A percentile compares a stretch with the other conserved stretches of the same genome.
These are phyloP conservation scores for Aspergillus sojae DNA, from an alignment of 2,329 filamentous ascomycete species.

Conservation along the genomic window DNA sequence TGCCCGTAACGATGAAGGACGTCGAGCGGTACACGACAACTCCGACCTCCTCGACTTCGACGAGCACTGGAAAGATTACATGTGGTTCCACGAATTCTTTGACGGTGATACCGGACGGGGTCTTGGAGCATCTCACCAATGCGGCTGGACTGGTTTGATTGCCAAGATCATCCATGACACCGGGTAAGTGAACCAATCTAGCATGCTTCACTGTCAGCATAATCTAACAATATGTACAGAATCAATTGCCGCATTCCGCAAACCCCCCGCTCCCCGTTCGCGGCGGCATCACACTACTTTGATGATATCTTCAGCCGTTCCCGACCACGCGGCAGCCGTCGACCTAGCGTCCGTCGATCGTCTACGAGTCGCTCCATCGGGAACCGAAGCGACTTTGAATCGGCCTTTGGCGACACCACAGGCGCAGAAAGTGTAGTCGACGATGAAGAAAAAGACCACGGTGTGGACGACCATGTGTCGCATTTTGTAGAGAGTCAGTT, in stretches of 20 bases:
- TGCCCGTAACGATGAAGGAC: conserved; percentile 78
- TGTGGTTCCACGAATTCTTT: conserved; percentile 98
- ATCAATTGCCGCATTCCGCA: conserved; percentile 89
- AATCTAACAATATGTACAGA: conserved; percentile 56
- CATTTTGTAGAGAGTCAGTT: conserved; percentile 83
- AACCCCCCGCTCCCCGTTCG: conserved; percentile 83
- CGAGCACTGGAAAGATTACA: conserved; percentile 85
- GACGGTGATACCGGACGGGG: conserved; percentile 89
- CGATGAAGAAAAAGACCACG: conserved; percentile 31
- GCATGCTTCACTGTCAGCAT: not conserved
- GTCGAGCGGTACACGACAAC: conserved; percentile 83
- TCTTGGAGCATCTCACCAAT: conserved; percentile 89
- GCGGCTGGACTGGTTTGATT: conserved; percentile 93
- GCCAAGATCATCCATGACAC: conserved; percentile 98
- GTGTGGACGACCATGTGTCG: conserved; percentile 70
- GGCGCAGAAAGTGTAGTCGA: conserved; percentile 37
- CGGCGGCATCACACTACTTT: conserved; percentile 89
- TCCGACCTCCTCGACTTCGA: conserved; percentile 88
- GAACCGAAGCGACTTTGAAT: conserved; percentile 75
- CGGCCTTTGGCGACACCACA: conserved; percentile 39
- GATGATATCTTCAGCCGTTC: conserved; percentile 78
- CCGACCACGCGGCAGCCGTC: conserved; percentile 47
- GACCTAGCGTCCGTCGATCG: conserved; percentile 68
- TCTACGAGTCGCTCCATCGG: conserved; percentile 84
- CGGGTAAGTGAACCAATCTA: conserved; percentile 63